Evolutionary conservation across 2,329 filamentous ascomycete genomes (phyloP).

Genomic region (Mycosphaerella sp.): DNA sequence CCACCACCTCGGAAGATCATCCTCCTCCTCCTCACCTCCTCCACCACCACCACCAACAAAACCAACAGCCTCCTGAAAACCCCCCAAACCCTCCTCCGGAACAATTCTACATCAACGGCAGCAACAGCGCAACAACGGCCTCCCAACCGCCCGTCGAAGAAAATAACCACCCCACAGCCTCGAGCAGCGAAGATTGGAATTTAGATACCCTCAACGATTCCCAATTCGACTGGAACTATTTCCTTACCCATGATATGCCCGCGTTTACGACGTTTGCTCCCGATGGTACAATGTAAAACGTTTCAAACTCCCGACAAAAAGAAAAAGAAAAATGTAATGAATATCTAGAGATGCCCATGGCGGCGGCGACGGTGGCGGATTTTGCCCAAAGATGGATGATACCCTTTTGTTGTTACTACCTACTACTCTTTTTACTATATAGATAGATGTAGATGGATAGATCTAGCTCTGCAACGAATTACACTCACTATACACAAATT

Average conservation of each 20-base stretch:
- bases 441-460: no score
- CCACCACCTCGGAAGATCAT: slow-evolving; percentile 16
- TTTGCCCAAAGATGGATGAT: not conserved
- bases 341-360: no score
- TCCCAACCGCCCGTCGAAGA: slow-evolving; percentile 6
- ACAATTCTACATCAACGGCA: slow-evolving; percentile 9
- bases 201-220: slow-evolving; percentile 30
- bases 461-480: no score
- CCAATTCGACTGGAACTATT: slow-evolving; percentile 32
- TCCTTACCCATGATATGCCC: slow-evolving; percentile 30
- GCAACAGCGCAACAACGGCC: not conserved
- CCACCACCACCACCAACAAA: no score
- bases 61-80: slow-evolving; percentile 17
- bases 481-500: no score
- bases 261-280: slow-evolving; percentile 30
- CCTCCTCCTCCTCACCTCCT: slow-evolving; percentile 1
- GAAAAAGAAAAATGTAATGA: not conserved
- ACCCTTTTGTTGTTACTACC: not conserved
- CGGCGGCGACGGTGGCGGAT: not conserved
- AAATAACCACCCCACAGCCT: slow-evolving; percentile 19
- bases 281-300: slow-evolving; percentile 32
- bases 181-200: slow-evolving; percentile 31
- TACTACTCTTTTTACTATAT: no score
- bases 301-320: no score
- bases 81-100: not conserved